Percentiles rank a stretch among this genome's conserved stretches.
phyloP scores from a whole-genome alignment of 2,329 filamentous ascomycete species.

The Pezicula neosporulosa region DNA sequence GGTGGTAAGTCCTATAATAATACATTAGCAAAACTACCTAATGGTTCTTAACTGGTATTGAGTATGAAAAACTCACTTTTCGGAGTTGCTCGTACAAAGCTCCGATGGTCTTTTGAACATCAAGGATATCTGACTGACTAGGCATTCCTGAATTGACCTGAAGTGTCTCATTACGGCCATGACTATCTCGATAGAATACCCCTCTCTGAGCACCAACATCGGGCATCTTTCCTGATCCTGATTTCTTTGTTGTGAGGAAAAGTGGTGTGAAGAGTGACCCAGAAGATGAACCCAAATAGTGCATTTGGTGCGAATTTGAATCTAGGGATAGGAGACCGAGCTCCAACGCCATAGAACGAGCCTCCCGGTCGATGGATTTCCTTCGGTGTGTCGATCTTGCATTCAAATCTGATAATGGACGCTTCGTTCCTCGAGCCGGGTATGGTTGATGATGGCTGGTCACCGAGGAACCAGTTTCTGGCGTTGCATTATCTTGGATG shows the following conservation, averaged over 20 bases:
- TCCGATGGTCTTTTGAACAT: not conserved
- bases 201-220: not conserved
- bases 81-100: slow-evolving; percentile 3
- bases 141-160: no score
- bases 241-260: not conserved
- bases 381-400: not conserved
- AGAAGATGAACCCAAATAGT: slow-evolving; percentile 35
- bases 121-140: no score
- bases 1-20: slow-evolving; percentile 19
- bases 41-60: not conserved
- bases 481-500: no score
- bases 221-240: not conserved
- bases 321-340: slow-evolving; percentile 34
- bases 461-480: no score
- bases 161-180: slow-evolving; percentile 8
- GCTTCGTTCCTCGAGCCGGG: not conserved
- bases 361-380: slow-evolving; percentile 2
- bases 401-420: not conserved
- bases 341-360: slow-evolving; percentile 22
- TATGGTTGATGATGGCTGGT: not conserved
- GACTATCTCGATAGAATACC: slow-evolving; percentile 3
- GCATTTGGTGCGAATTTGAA: slow-evolving; percentile 32
- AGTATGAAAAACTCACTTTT: slow-evolving; percentile 1
- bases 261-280: slow-evolving; percentile 29
- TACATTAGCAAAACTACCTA: not conserved